Conservation (phyloP, 495 filamentous ascomycete genomes). For the Polyplosphaeria fusca region DNA sequence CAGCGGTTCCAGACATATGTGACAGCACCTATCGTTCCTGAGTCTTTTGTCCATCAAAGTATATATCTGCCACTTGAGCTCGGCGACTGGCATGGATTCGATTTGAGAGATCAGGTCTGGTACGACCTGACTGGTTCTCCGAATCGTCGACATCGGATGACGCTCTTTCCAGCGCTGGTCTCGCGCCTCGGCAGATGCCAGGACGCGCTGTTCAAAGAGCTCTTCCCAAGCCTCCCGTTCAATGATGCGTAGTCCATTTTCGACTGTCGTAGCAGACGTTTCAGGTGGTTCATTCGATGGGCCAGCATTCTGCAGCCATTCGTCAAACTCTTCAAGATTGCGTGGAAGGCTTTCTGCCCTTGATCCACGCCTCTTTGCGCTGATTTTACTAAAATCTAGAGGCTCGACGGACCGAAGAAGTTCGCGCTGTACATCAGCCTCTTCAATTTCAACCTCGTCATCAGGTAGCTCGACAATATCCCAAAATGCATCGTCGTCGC, state of each 20-base stretch:
- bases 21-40: background rate
- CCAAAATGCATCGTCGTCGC: slow-evolving; percentile 24
- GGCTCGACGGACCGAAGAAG: background rate
- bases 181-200: background rate
- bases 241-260: background rate
- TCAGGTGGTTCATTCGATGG: background rate
- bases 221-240: slow-evolving; percentile 12
- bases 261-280: background rate
- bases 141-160: background rate
- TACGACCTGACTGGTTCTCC: background rate
- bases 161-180: background rate
- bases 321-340: slow-evolving; percentile 1
- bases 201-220: slow-evolving; percentile 7
- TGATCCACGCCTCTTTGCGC: background rate
- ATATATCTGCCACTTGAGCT: slow-evolving; percentile 18
- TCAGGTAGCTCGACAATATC: slow-evolving; percentile 6
- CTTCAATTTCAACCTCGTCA: background rate
- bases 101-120: slow-evolving; percentile 10
- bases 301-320: slow-evolving; percentile 8
- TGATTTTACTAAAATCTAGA: background rate
- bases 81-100: slow-evolving; percentile 8
- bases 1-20: slow-evolving; percentile 10
- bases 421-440: background rate
- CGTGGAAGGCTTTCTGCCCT: background rate
- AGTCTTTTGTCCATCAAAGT: slow-evolving; percentile 4